phyloP scores from a whole-genome alignment of 345 rosid genomes.

The Angophora floribunda region DNA sequence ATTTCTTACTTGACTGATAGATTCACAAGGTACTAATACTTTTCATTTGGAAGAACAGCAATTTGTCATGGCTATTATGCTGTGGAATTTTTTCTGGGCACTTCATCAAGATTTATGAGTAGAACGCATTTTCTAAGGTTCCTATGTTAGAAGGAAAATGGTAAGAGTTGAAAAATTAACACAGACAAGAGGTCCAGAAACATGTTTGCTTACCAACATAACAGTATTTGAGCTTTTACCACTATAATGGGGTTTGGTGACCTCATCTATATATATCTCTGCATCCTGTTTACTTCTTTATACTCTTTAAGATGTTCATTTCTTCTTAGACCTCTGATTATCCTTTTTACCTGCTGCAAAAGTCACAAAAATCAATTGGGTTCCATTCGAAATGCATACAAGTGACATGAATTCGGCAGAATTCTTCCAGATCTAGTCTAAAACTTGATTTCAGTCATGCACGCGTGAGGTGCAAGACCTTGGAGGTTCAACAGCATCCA shows the following conservation, averaged over 20 bases:
- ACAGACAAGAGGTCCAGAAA: not conserved
- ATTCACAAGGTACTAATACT: not conserved
- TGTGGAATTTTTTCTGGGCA: not conserved
- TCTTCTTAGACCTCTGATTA: not conserved
- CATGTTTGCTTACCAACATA: not conserved
- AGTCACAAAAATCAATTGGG: no score
- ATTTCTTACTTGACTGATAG: not conserved
- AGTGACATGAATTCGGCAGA: not conserved
- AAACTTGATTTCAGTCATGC: not conserved
- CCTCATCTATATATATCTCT: not conserved
- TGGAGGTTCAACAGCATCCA: not conserved
- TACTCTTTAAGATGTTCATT: not conserved
- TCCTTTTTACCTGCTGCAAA: not conserved
- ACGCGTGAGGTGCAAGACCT: not conserved
- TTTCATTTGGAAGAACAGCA: not conserved
- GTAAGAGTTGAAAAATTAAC: not conserved
- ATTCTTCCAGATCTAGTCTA: not conserved
- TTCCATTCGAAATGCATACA: not conserved
- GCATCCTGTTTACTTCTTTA: not conserved
- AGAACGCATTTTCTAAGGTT: not conserved
- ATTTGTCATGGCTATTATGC: not conserved
- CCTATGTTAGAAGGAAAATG: not conserved
- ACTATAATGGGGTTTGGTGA: not conserved
- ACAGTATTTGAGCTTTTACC: not conserved
- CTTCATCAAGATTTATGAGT: not conserved